phyloP scores from a whole-genome alignment of 331 rosid genomes.

The Rosa hybrid region DNA sequence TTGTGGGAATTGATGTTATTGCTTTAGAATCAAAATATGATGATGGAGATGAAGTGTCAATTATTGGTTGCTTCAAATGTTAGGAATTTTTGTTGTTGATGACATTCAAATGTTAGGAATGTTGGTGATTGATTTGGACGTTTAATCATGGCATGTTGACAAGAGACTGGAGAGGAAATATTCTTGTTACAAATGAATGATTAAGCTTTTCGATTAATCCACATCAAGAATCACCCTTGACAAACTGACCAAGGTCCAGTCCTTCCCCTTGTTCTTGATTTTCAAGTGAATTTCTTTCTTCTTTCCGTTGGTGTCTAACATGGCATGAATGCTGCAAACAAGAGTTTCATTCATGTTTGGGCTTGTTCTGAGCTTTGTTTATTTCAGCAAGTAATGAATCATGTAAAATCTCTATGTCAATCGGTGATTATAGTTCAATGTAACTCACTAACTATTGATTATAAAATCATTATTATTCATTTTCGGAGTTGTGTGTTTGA shows the following conservation, averaged over 20 bases:
- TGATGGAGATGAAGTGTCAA: background rate
- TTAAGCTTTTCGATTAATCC: background rate
- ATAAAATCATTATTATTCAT: no score
- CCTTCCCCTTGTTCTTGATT: background rate
- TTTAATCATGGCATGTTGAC: background rate
- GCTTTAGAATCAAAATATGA: background rate
- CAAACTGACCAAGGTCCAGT: background rate
- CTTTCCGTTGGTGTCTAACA: background rate
- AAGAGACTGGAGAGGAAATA: background rate
- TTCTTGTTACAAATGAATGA: background rate
- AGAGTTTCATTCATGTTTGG: no score
- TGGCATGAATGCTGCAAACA: background rate
- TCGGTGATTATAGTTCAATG: no score
- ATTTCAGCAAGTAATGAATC: no score
- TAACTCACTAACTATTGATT: no score
- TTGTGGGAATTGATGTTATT: background rate
- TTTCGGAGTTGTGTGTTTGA: no score
- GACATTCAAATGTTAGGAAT: background rate
- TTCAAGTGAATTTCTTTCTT: background rate
- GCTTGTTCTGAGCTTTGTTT: no score
- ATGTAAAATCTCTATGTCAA: no score
- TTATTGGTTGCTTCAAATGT: constrained; percentile 10
- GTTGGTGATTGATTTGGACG: background rate
- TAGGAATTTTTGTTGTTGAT: background rate
- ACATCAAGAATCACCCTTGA: background rate